Percentiles rank a stretch among this genome's conserved stretches.
Conservation (phyloP, 2,329 filamentous ascomycete species). For the Pseudodiploospora longispora region DNA sequence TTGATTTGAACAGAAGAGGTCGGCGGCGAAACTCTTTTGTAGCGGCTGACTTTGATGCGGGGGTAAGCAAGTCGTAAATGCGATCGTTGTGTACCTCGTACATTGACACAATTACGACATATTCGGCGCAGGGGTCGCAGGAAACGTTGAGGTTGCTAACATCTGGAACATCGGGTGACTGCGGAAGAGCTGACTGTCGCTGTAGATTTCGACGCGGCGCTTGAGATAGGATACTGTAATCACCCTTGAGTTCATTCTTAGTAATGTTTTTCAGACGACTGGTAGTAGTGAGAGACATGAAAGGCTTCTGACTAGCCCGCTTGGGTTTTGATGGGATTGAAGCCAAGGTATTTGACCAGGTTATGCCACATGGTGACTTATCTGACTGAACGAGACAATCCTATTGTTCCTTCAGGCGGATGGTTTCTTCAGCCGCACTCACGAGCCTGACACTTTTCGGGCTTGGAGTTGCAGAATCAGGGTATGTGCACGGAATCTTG, state of each 20-base stretch:
- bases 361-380: constrained; percentile 9
- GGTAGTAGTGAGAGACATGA: constrained; percentile 39
- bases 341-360: constrained; percentile 15
- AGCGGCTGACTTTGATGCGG: constrained; percentile 47
- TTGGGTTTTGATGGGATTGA: constrained; percentile 22
- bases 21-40: constrained; percentile 69
- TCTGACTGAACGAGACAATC: constrained; percentile 14
- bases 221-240: constrained; percentile 36
- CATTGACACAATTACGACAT: constrained; percentile 88
- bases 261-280: constrained; percentile 36
- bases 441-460: constrained; percentile 40
- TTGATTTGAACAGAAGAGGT: constrained; percentile 83
- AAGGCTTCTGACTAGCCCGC: constrained; percentile 21
- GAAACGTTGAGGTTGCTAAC: constrained; percentile 62
- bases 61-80: constrained; percentile 85
- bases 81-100: constrained; percentile 99
- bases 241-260: constrained; percentile 43
- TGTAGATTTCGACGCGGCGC: constrained; percentile 56
- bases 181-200: constrained; percentile 45
- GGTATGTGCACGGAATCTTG: constrained; percentile 22
- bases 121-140: constrained; percentile 57
- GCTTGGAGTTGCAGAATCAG: constrained; percentile 20
- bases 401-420: constrained; percentile 22
- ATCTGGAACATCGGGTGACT: constrained; percentile 65
- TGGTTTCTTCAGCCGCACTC: constrained; percentile 17